These are phyloP conservation scores for Seiridium unicorne DNA, from an alignment of 2,329 filamentous ascomycete species.

Conservation along the genomic window DNA sequence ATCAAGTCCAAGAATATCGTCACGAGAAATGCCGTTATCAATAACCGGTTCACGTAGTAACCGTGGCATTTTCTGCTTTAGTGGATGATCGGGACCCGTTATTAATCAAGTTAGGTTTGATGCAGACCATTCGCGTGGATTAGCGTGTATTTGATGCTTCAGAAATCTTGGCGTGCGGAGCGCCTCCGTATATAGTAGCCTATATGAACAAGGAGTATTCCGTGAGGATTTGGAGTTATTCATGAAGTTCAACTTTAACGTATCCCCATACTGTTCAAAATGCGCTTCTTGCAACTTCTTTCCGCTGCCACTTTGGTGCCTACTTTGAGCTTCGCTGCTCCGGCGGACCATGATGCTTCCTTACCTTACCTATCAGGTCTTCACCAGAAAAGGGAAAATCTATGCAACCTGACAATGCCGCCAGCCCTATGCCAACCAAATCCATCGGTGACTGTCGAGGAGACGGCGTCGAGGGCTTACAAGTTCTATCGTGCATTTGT, in stretches of 20 bases:
- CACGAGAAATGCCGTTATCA: background rate
- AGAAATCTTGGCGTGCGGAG: background rate
- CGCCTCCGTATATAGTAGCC: background rate
- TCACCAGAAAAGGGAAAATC: slow-evolving; percentile 30
- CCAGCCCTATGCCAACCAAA: slow-evolving; percentile 34
- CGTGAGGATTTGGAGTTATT: background rate
- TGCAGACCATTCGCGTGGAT: background rate
- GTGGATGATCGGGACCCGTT: background rate
- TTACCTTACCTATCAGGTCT: background rate
- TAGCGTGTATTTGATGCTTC: background rate
- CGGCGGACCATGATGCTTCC: slow-evolving; percentile 3
- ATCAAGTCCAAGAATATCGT: background rate
- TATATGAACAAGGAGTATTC: background rate
- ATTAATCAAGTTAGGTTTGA: background rate
- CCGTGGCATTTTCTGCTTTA: background rate
- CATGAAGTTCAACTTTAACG: background rate
- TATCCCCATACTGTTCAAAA: slow-evolving; percentile 15
- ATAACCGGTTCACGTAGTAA: background rate
- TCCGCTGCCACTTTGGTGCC: slow-evolving; percentile 24
- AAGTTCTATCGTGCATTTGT: slow-evolving; percentile 39
- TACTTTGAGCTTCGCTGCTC: slow-evolving; percentile 23
- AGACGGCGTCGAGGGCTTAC: slow-evolving; percentile 36
- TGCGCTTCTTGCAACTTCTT: slow-evolving; percentile 25
- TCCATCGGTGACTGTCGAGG: slow-evolving; percentile 29
- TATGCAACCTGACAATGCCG: slow-evolving; percentile 32